These are phyloP conservation scores for Fraxinus velutina DNA, from an alignment of 305 asterid genomes.

Conservation along the genomic window DNA sequence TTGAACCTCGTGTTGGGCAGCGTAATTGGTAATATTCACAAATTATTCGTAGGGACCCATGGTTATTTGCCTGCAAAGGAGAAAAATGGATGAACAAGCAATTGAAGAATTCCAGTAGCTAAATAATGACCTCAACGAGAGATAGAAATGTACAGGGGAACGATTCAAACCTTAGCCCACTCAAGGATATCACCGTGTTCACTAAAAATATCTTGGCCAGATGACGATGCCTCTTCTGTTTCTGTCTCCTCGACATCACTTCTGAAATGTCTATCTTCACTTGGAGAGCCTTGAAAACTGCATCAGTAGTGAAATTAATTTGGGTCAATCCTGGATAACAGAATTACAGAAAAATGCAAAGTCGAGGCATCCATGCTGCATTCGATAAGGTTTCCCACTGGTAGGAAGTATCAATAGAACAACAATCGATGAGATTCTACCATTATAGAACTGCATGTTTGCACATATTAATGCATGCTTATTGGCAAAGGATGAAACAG, in stretches of 20 bases:
- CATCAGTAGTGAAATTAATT: constrained; percentile 14
- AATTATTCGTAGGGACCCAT: constrained; percentile 82
- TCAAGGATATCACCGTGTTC: constrained; percentile 82
- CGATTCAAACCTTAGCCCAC: constrained; percentile 85
- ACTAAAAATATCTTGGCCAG: constrained; percentile 79
- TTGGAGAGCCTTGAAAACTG: constrained; percentile 83
- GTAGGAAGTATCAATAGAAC: background rate
- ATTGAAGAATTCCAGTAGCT: constrained; percentile 17
- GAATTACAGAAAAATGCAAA: constrained; percentile 18
- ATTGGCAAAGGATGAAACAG: background rate
- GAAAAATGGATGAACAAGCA: constrained; percentile 19
- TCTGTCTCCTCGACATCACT: constrained; percentile 71
- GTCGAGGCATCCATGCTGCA: constrained; percentile 2
- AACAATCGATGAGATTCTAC: background rate
- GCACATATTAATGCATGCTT: background rate
- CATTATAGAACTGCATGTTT: background rate
- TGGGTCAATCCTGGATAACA: background rate
- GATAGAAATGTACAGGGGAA: constrained; percentile 8
- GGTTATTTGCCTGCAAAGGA: constrained; percentile 62
- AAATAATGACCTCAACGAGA: constrained; percentile 15
- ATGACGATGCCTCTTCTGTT: constrained; percentile 83
- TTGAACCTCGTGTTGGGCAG: constrained; percentile 77
- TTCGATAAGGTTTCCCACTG: background rate
- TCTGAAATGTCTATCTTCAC: constrained; percentile 75
- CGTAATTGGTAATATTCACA: constrained; percentile 67